These are phyloP conservation scores for Lipomyces japonicus DNA, from an alignment of 805 yeast genomes.

Conservation along the genomic window DNA sequence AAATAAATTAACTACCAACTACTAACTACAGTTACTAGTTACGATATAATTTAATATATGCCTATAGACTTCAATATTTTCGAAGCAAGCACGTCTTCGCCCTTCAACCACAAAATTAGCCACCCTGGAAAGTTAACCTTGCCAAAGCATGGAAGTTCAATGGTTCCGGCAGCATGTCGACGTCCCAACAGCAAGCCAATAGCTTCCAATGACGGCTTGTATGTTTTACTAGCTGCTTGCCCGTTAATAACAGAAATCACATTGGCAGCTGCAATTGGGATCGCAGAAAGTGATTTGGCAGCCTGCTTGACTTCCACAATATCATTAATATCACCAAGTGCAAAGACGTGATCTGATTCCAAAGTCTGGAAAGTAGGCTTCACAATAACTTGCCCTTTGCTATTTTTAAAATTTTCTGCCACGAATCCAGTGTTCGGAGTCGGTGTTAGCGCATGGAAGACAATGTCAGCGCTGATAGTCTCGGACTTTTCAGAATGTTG, in stretches of 20 bases:
- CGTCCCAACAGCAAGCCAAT: conserved; percentile 8
- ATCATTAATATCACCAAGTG: conserved; percentile 18
- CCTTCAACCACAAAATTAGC: conserved; percentile 3
- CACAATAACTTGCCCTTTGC: conserved; percentile 6
- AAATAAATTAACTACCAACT: too few relatives aligned
- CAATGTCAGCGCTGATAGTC: conserved; percentile 9
- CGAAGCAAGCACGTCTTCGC: conserved; percentile 4
- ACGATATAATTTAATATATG: too few relatives aligned
- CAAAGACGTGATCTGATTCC: conserved; percentile 14
- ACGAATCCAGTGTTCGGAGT: conserved; percentile 10
- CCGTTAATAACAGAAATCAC: conserved; percentile 7
- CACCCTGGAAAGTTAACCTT: conserved; percentile 2
- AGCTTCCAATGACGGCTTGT: neutral
- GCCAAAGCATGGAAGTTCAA: conserved; percentile 5
- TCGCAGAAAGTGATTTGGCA: neutral
- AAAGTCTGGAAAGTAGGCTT: conserved; percentile 17
- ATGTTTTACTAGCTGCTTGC: neutral
- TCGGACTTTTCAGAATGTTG: neutral
- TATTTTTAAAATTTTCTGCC: conserved; percentile 15
- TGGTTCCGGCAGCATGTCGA: neutral
- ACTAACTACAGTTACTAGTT: too few relatives aligned
- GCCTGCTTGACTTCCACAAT: conserved; percentile 17
- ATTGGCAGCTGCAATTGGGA: conserved; percentile 1
- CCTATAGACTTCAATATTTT: neutral
- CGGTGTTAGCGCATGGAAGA: conserved; percentile 3